phyloP scores from a whole-genome alignment of 1,284 basidiomycete genomes.

The Coniferiporia sulphurascens region DNA sequence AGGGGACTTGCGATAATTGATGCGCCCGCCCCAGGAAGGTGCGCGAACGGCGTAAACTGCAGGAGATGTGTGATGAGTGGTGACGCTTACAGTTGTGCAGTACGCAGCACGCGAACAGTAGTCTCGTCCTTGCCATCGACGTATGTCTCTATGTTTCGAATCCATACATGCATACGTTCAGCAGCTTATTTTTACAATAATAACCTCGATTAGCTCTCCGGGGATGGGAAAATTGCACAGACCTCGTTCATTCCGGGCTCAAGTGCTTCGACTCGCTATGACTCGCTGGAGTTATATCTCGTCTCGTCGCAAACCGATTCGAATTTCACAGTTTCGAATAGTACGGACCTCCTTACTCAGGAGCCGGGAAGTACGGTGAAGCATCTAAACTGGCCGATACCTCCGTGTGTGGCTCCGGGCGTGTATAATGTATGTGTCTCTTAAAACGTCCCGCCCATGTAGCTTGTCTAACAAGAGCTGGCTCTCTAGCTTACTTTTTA shows the following conservation, averaged over 20 bases:
- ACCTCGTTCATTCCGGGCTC: constrained; percentile 35
- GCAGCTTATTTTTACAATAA: not conserved
- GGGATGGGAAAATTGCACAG: constrained; percentile 38
- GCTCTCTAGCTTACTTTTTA: constrained; percentile 45
- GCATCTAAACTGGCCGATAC: constrained; percentile 41
- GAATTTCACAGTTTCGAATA: constrained; percentile 44
- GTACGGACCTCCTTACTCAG: constrained; percentile 34
- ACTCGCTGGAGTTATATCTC: constrained; percentile 44
- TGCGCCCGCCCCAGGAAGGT: constrained; percentile 41
- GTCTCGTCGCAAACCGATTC: constrained; percentile 37
- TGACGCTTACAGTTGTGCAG: constrained; percentile 19
- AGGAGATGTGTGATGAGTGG: not conserved
- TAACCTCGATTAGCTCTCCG: constrained; percentile 35
- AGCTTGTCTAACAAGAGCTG: not conserved
- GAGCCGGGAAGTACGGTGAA: constrained; percentile 45
- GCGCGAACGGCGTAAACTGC: constrained; percentile 17
- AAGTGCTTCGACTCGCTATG: constrained; percentile 34
- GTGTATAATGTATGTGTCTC: constrained; percentile 41
- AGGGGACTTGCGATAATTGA: constrained; percentile 46
- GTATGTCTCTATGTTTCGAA: constrained; percentile 26
- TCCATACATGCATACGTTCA: not conserved
- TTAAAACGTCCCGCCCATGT: not conserved
- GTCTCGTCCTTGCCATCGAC: constrained; percentile 40
- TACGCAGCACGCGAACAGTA: constrained; percentile 31
- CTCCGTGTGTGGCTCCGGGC: constrained; percentile 40